These are phyloP conservation scores for Strobilomyces echinocephalus DNA, from an alignment of 768 basidiomycete genomes.

Conservation along the genomic window DNA sequence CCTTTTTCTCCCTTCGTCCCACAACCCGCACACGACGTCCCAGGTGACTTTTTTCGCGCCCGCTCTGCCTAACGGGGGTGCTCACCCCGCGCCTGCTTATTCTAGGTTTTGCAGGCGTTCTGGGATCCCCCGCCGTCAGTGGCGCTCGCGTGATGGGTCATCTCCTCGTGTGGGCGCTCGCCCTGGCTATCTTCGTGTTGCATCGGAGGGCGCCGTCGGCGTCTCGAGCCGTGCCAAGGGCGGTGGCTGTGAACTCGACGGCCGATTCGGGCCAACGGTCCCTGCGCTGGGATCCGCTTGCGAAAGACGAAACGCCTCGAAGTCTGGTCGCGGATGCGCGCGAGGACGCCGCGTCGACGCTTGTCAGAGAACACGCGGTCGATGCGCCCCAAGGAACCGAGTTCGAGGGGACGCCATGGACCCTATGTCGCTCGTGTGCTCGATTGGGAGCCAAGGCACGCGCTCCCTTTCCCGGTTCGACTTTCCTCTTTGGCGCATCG, in stretches of 20 bases:
- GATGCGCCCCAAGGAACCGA: neutral
- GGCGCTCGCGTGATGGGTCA: neutral
- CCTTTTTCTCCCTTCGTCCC: neutral
- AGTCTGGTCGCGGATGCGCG: too few relatives aligned
- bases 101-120: neutral
- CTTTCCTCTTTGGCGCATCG: neutral
- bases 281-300: neutral
- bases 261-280: neutral
- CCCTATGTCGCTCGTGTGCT: neutral
- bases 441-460: neutral
- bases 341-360: neutral
- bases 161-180: conserved; percentile 5
- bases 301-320: neutral
- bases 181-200: neutral
- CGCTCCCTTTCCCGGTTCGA: neutral
- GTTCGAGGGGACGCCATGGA: neutral
- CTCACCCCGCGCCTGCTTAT: neutral
- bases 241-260: neutral
- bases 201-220: neutral
- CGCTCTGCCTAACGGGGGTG: neutral
- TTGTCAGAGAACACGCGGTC: neutral
- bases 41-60: neutral
- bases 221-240: neutral
- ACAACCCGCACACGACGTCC: neutral
- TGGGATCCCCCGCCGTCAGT: neutral